Evolutionary conservation across 1,284 basidiomycete genomes (phyloP), one percentile per base, ranked within the genome.

Genomic region (Cutaneotrichosporon curvatum): DNA sequence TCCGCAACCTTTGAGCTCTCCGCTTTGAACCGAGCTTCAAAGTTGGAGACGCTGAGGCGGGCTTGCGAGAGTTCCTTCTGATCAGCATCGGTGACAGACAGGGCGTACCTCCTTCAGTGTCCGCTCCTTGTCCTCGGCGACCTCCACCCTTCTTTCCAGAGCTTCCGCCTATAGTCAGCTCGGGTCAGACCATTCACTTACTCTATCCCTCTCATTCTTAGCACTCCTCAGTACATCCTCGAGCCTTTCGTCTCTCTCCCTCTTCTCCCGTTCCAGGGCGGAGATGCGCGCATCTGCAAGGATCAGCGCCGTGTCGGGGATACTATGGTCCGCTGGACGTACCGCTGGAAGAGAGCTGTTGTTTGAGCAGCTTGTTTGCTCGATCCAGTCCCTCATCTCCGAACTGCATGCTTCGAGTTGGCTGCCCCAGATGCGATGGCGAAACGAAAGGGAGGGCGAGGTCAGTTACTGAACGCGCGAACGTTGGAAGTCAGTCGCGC

Each of bases 321-420:
- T 12, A 28, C 25, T 7, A 28, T 28, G 25, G 7, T 7, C 7
- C 25, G 12, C 7, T 7, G 25, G 25, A 28, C 25, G 7, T 7
- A 28, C 25, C 25, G 25, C 25, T 28, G 8, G 25, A 7, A 12
- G 12, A 28, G 25, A 28, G 25, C 25, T 28, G 25, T 28, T 28
- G 51, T 44, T 67, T 70, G 19, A 70, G 52, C 33, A 60, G 61
- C 36, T 53, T 60, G 47, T 65, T 55, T 51, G 65, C 55, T 35
- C 61, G 56, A 37, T 71, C 68, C 9, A 65, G 55, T 25, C 59
- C 65, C 45, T 67, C 65, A 38, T 60, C 51, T 4, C 71, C 68
- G 40, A 70, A 57, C 67, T 28, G 25, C 25, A 28, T 28, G 25
- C 25, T 12, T 28, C 25, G 12, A 28, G 25, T 28, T 12, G 25